Percentiles rank a stretch among this genome's conserved stretches.
These are phyloP conservation scores for Umbelopsis isabellina DNA, from an alignment of 192 early-diverging fungal species.

Conservation along the genomic window DNA sequence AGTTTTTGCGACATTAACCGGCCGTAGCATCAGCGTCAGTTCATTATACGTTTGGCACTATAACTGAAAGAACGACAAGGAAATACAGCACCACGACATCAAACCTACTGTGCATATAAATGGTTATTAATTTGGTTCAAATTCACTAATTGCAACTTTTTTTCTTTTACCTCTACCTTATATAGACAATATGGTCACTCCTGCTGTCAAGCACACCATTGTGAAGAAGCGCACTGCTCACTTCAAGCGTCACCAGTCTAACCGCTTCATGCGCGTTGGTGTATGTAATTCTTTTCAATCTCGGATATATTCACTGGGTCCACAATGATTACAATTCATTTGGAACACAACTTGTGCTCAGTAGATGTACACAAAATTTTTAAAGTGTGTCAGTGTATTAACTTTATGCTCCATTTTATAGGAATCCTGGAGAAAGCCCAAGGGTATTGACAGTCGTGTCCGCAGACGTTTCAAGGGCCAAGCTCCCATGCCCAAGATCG, in stretches of 20 bases:
- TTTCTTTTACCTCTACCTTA: not conserved
- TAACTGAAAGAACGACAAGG: too few species aligned
- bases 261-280: constrained; percentile 94
- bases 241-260: constrained; percentile 98
- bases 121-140: not conserved
- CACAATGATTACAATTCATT: too few species aligned
- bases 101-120: too few species aligned
- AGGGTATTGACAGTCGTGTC: constrained; percentile 99
- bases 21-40: not conserved
- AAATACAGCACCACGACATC: too few species aligned
- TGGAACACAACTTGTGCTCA: not conserved
- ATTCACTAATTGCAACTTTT: not conserved
- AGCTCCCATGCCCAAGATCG: constrained; percentile 99
- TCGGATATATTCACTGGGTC: too few species aligned
- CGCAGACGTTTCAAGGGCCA: constrained; percentile 98
- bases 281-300: constrained; percentile 54
- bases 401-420: constrained; percentile 36
- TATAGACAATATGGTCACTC: constrained; percentile 85
- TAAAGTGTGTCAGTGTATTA: not conserved
- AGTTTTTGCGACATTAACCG: not conserved
- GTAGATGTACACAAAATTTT: not conserved
- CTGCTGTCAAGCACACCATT: constrained; percentile 92
- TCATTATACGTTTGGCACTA: not conserved
- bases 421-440: constrained; percentile 99
- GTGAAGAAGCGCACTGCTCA: constrained; percentile 99